These are phyloP conservation scores for Ustilago crameri DNA, from an alignment of 1,284 basidiomycete species.

Conservation along the genomic window DNA sequence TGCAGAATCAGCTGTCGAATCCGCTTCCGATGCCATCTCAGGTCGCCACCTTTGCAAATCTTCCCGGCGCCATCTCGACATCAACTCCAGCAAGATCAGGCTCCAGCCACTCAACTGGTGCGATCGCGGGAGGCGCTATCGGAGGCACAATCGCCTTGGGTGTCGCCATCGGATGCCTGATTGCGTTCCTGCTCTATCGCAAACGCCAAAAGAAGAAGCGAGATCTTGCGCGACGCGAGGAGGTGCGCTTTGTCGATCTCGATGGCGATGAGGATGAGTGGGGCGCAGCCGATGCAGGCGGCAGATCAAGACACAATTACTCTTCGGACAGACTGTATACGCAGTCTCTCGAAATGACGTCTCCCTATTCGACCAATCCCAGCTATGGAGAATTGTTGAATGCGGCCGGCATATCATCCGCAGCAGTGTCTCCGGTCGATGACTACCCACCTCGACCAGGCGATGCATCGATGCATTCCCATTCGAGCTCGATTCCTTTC, in stretches of 20 bases:
- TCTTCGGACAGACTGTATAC: conserved; percentile 14
- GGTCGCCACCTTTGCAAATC: conserved; percentile 40
- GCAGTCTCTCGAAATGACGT: conserved; percentile 40
- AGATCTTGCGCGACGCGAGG: conserved; percentile 47
- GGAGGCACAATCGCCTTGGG: conserved; percentile 54
- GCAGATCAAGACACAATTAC: conserved; percentile 8
- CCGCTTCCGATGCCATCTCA: conserved; percentile 33
- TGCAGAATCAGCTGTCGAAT: conserved; percentile 14
- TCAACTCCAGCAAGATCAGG: not conserved
- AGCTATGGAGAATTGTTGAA: conserved; percentile 40
- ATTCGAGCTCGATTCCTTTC: conserved; percentile 24
- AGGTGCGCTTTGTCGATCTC: conserved; percentile 55
- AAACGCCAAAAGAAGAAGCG: conserved; percentile 42
- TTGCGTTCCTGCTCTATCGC: conserved; percentile 49
- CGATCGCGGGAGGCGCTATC: conserved; percentile 57
- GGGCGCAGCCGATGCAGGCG: conserved; percentile 6
- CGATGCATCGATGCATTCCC: conserved; percentile 18
- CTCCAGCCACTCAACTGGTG: conserved; percentile 26
- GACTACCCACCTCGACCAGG: conserved; percentile 20
- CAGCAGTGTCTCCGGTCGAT: conserved; percentile 13
- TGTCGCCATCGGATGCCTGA: conserved; percentile 37
- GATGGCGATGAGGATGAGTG: conserved; percentile 53
- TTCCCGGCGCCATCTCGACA: conserved; percentile 44
- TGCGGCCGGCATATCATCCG: conserved; percentile 19
- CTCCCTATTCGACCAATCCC: conserved; percentile 20